These are phyloP conservation scores for Aspergillus sparsus DNA, from an alignment of 495 filamentous ascomycete genomes.

Conservation along the genomic window DNA sequence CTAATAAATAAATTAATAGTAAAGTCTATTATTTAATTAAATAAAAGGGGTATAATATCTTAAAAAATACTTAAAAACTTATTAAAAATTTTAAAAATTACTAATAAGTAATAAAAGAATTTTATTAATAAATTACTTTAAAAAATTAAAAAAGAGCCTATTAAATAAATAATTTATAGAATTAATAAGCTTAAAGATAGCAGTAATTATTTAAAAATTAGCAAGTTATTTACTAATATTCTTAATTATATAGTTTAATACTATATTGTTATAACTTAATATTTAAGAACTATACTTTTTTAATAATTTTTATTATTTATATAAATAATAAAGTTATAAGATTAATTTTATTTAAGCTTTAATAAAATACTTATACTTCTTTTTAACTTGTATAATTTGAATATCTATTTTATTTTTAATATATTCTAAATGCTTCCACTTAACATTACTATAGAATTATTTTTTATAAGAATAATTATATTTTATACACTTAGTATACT, in stretches of 20 bases:
- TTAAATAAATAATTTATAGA: too few relatives aligned
- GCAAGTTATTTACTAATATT: neutral
- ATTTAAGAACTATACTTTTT: neutral
- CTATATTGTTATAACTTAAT: slow-evolving; percentile 3
- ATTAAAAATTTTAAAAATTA: neutral
- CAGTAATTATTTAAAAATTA: slow-evolving; percentile 4
- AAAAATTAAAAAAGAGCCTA: too few relatives aligned
- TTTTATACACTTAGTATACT: too few relatives aligned
- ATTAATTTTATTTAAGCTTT: neutral
- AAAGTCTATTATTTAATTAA: neutral
- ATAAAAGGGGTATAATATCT: neutral
- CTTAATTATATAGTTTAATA: neutral
- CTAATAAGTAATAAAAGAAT: neutral
- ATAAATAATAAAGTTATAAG: neutral
- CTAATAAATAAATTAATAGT: neutral
- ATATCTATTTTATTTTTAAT: neutral
- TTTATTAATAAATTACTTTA: neutral
- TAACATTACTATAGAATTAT: neutral
- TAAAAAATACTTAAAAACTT: neutral
- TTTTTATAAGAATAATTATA: neutral
- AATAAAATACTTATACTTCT: neutral
- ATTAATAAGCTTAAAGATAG: neutral
- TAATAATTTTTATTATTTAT: neutral
- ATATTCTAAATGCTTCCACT: neutral
- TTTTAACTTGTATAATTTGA: slow-evolving; percentile 1